phyloP scores from a whole-genome alignment of 2,329 filamentous ascomycete genomes.

The Fusarium avenaceum region DNA sequence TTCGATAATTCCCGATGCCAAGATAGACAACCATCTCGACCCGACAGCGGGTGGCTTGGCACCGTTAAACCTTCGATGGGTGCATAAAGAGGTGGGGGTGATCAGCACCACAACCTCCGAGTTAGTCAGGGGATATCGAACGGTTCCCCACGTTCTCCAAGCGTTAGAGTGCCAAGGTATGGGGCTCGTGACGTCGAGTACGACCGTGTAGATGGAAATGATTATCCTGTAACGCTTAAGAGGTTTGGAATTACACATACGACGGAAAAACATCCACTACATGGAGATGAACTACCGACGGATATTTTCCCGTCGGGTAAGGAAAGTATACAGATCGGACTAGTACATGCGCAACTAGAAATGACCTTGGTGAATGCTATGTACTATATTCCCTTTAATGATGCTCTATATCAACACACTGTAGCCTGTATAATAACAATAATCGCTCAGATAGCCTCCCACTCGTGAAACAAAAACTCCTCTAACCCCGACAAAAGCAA shows the following conservation, averaged over 20 bases:
- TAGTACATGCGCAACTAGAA: neutral
- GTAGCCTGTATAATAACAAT: neutral
- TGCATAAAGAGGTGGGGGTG: slow-evolving; percentile 16
- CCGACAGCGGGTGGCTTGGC: slow-evolving; percentile 9
- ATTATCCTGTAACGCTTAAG: neutral
- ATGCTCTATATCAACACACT: neutral
- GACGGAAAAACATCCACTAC: neutral
- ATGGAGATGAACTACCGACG: slow-evolving; percentile 3
- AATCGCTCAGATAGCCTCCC: slow-evolving; percentile 19
- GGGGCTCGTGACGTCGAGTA: slow-evolving; percentile 16
- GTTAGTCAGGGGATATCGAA: slow-evolving; percentile 9
- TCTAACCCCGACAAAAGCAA: neutral
- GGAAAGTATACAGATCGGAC: neutral
- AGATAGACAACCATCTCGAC: neutral
- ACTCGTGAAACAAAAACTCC: neutral
- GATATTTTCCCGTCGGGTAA: neutral
- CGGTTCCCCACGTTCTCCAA: slow-evolving; percentile 35
- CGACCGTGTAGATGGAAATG: neutral
- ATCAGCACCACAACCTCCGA: slow-evolving; percentile 7
- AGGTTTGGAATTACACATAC: neutral
- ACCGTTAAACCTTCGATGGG: neutral
- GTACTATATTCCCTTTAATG: neutral
- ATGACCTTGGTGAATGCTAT: slow-evolving; percentile 1
- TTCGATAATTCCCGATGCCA: neutral
- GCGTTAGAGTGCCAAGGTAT: slow-evolving; percentile 24